Conservation (phyloP, 352 stramenopile species). For the Globisporangium uncinulatum region DNA sequence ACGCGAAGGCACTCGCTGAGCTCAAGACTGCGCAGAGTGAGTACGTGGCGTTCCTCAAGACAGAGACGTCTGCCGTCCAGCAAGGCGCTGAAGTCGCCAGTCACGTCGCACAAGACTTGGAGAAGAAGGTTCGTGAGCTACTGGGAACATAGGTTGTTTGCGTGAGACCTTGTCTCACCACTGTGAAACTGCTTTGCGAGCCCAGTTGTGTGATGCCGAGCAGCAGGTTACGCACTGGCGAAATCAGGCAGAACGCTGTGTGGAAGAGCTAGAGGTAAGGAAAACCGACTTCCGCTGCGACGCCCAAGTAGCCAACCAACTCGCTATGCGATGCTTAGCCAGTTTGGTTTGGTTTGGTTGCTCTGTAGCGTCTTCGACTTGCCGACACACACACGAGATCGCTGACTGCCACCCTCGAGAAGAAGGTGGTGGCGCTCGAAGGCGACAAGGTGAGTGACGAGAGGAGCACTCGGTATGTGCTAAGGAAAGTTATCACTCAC, state of each 20-base stretch:
- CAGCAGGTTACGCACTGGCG: conserved; percentile 31
- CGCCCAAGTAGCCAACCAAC: background rate
- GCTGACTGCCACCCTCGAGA: conserved; percentile 13
- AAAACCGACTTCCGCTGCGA: background rate
- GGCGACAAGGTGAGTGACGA: conserved; percentile 10
- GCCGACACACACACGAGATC: conserved; percentile 13
- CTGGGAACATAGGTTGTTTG: background rate
- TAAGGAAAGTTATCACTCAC: background rate
- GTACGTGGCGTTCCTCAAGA: conserved; percentile 45
- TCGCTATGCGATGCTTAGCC: background rate
- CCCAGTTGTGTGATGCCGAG: conserved; percentile 30
- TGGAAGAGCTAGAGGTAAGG: conserved; percentile 36
- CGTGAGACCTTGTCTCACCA: background rate
- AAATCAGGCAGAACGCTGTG: conserved; percentile 24
- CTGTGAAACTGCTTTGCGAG: background rate
- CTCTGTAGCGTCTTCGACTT: conserved; percentile 4
- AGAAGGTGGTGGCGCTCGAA: conserved; percentile 9
- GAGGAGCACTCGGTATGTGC: too few species aligned
- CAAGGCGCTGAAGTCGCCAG: conserved; percentile 19
- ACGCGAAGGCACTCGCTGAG: conserved; percentile 32
- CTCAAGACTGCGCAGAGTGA: conserved; percentile 33
- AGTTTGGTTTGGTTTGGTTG: background rate
- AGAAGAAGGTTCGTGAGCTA: conserved; percentile 20
- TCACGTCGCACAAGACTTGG: conserved; percentile 20
- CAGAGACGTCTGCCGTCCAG: conserved; percentile 28